Percentiles rank a stretch among this genome's conserved stretches.
Evolutionary conservation across 805 yeast genomes (phyloP).

Genomic region (Suhomyces sp.): DNA sequence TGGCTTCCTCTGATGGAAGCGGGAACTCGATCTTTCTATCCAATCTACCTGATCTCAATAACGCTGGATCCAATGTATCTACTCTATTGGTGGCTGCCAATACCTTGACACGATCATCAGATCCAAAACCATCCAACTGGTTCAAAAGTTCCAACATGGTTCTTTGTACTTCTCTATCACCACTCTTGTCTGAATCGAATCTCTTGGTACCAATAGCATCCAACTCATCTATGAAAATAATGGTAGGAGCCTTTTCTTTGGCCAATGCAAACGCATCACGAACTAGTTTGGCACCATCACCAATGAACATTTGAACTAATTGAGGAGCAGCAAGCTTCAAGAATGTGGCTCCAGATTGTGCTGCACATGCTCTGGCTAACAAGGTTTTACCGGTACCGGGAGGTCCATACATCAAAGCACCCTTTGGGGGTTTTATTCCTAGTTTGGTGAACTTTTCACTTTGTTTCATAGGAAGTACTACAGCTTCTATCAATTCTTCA

Average conservation of each 20-base stretch:
- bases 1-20: slow-evolving; percentile 93
- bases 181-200: slow-evolving; percentile 45
- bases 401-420: slow-evolving; percentile 49
- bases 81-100: slow-evolving; percentile 98
- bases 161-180: slow-evolving; percentile 47
- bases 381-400: slow-evolving; percentile 49
- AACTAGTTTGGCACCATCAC: slow-evolving; percentile 47
- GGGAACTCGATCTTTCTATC: slow-evolving; percentile 99
- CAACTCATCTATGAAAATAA: slow-evolving; percentile 46
- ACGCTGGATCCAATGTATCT: slow-evolving; percentile 98
- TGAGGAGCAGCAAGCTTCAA: slow-evolving; percentile 46
- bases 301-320: slow-evolving; percentile 46
- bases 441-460: slow-evolving; percentile 91
- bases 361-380: slow-evolving; percentile 48
- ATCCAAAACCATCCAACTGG: slow-evolving; percentile 86
- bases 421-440: slow-evolving; percentile 73
- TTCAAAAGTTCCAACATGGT: slow-evolving; percentile 49
- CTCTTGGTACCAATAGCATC: slow-evolving; percentile 48
- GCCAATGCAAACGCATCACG: slow-evolving; percentile 48
- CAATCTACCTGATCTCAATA: slow-evolving; percentile 96
- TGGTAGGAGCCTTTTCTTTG: slow-evolving; percentile 46
- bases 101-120: slow-evolving; percentile 96
- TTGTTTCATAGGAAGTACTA: slow-evolving; percentile 96
- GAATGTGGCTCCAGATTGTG: slow-evolving; percentile 46
- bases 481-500: slow-evolving; percentile 97